These are phyloP conservation scores for Mycena pura DNA, from an alignment of 768 basidiomycete genomes.

Conservation along the genomic window DNA sequence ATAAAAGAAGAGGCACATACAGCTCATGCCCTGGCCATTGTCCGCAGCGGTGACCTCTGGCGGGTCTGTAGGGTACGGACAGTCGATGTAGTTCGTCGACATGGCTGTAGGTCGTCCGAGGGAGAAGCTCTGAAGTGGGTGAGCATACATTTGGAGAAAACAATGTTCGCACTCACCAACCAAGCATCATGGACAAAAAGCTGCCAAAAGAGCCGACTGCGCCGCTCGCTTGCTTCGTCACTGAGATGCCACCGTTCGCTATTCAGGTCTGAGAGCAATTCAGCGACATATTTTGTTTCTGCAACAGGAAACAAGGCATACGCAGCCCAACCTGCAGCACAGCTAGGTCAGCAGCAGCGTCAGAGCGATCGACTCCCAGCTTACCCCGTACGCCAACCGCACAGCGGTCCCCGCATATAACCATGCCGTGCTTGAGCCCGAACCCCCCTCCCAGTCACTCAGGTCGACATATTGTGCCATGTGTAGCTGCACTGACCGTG, in stretches of 20 bases:
- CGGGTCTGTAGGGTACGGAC: conserved; percentile 55
- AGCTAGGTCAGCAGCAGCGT: conserved; percentile 5
- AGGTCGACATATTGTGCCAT: conserved; percentile 61
- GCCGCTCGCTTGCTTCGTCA: conserved; percentile 49
- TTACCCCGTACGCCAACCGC: conserved; percentile 64
- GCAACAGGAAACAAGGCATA: conserved; percentile 34
- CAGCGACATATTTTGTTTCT: background rate
- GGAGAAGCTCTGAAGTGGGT: conserved; percentile 56
- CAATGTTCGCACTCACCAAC: conserved; percentile 47
- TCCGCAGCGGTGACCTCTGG: conserved; percentile 38
- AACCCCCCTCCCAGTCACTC: conserved; percentile 56
- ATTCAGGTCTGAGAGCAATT: conserved; percentile 33
- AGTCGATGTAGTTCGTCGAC: conserved; percentile 59
- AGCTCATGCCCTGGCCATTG: conserved; percentile 36
- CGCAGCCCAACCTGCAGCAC: conserved; percentile 58
- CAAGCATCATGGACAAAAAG: conserved; percentile 69
- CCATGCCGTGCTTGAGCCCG: conserved; percentile 58
- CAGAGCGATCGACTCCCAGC: conserved; percentile 39
- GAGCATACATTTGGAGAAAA: background rate
- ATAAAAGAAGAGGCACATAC: conserved; percentile 1
- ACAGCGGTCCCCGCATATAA: conserved; percentile 64
- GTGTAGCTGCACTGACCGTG: conserved; percentile 40
- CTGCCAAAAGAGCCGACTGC: conserved; percentile 71
- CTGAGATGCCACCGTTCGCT: conserved; percentile 66
- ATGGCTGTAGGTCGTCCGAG: conserved; percentile 67